Evolutionary conservation across 2,329 filamentous ascomycete genomes (phyloP).

Genomic region (Stylonectria norvegica): DNA sequence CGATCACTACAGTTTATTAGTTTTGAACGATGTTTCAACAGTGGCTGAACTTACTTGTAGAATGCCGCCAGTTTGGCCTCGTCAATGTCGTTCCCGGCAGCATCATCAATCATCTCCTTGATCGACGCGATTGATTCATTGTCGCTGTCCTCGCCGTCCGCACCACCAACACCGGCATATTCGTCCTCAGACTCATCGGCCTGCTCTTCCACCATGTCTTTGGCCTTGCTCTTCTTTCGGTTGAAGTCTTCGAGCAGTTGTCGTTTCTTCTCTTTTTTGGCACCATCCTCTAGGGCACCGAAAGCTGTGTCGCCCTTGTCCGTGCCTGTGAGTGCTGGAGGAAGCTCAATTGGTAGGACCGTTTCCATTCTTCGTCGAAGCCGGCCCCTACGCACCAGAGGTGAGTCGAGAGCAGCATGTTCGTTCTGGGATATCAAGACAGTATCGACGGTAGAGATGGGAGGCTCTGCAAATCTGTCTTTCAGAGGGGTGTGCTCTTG

Average conservation of each 20-base stretch:
- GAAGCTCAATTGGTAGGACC: slow-evolving; percentile 17
- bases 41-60: slow-evolving; percentile 72
- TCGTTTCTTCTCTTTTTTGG: slow-evolving; percentile 53
- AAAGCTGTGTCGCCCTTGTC: slow-evolving; percentile 53
- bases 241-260: slow-evolving; percentile 60
- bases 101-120: slow-evolving; percentile 87
- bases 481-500: slow-evolving; percentile 69
- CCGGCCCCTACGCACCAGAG: slow-evolving; percentile 59
- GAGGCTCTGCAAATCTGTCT: slow-evolving; percentile 61
- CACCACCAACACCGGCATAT: slow-evolving; percentile 89
- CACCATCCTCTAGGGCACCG: slow-evolving; percentile 65
- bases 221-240: slow-evolving; percentile 83
- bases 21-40: too few relatives aligned
- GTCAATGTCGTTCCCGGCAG: slow-evolving; percentile 70
- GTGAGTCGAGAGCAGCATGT: slow-evolving; percentile 56
- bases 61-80: slow-evolving; percentile 80
- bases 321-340: slow-evolving; percentile 13
- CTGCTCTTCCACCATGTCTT: slow-evolving; percentile 84
- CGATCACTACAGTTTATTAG: slow-evolving; percentile 57
- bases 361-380: slow-evolving; percentile 43
- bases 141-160: slow-evolving; percentile 81
- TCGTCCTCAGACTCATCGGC: slow-evolving; percentile 98
- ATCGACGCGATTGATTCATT: slow-evolving; percentile 67
- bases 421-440: slow-evolving; percentile 45
- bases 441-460: slow-evolving; percentile 69